Conservation (phyloP, 1,284 basidiomycete species). For the Hymenochaete sp. region DNA sequence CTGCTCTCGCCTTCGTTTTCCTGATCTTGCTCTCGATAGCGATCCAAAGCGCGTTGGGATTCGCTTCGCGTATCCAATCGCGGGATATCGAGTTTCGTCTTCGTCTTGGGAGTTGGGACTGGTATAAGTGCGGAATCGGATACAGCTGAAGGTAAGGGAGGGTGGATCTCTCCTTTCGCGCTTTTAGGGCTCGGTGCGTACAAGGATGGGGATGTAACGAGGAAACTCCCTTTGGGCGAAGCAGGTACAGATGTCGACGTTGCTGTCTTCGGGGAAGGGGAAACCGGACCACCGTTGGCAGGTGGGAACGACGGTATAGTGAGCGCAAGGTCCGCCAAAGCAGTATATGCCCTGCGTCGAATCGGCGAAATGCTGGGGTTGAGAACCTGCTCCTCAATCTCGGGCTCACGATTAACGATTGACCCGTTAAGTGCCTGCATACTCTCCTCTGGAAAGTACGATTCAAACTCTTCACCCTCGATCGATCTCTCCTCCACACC, state of each 20-base stretch:
- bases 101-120: not conserved
- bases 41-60: not conserved
- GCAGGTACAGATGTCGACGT: not conserved
- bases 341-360: conserved; percentile 10
- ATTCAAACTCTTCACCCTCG: no score
- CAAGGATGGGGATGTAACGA: conserved; percentile 3
- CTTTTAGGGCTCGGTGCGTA: conserved; percentile 1
- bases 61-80: not conserved
- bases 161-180: not conserved
- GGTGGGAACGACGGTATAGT: not conserved
- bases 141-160: no score
- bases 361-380: conserved; percentile 2
- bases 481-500: not conserved
- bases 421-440: no score
- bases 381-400: not conserved
- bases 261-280: no score
- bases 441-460: no score
- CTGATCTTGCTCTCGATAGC: not conserved
- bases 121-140: not conserved
- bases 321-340: conserved; percentile 11
- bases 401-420: not conserved
- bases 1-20: not conserved
- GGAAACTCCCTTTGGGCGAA: not conserved
- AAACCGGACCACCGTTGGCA: no score
- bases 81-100: not conserved